A percentile compares a stretch with the other conserved stretches of the same genome.
Evolutionary conservation across 2,329 filamentous ascomycete species (phyloP).

Genomic region (Thielaviopsis ethacetica): DNA sequence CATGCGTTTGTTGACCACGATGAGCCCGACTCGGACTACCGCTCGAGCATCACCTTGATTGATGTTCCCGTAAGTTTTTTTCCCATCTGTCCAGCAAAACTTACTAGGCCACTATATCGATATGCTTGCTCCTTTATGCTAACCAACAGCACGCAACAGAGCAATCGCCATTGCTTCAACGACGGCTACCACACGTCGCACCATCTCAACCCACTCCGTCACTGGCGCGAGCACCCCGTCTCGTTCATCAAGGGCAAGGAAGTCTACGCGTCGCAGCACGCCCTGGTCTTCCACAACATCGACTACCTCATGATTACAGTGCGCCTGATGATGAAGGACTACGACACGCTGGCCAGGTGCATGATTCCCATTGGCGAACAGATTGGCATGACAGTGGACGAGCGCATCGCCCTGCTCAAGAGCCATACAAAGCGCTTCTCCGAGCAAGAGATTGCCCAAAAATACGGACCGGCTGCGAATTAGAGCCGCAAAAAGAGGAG

Average conservation of each 20-base stretch:
- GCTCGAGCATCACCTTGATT: slow-evolving; percentile 64
- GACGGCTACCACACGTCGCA: slow-evolving; percentile 73
- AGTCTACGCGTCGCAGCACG: slow-evolving; percentile 47
- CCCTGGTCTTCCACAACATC: slow-evolving; percentile 65
- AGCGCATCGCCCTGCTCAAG: slow-evolving; percentile 45
- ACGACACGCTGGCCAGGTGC: slow-evolving; percentile 49
- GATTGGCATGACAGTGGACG: slow-evolving; percentile 45
- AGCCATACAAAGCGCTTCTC: slow-evolving; percentile 49
- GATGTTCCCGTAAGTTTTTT: slow-evolving; percentile 52
- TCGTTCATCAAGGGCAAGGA: slow-evolving; percentile 56
- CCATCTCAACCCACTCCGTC: slow-evolving; percentile 59
- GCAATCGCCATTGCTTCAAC: slow-evolving; percentile 69
- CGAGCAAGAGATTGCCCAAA: slow-evolving; percentile 44
- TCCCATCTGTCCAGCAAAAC: too few species aligned
- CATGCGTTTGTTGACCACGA: slow-evolving; percentile 64
- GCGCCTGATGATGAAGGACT: slow-evolving; percentile 53
- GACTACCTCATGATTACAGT: slow-evolving; percentile 66
- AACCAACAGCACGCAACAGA: slow-evolving; percentile 28
- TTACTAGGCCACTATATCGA: too few species aligned
- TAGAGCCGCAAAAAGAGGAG: background rate
- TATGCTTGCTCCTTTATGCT: background rate
- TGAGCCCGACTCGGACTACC: slow-evolving; percentile 61
- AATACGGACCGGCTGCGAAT: slow-evolving; percentile 25
- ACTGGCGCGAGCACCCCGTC: slow-evolving; percentile 67
- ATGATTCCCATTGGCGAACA: slow-evolving; percentile 62